Evolutionary conservation across 2,329 filamentous ascomycete genomes (phyloP), one percentile per base, ranked within the genome.

Genomic region (Penicillium paneum): DNA sequence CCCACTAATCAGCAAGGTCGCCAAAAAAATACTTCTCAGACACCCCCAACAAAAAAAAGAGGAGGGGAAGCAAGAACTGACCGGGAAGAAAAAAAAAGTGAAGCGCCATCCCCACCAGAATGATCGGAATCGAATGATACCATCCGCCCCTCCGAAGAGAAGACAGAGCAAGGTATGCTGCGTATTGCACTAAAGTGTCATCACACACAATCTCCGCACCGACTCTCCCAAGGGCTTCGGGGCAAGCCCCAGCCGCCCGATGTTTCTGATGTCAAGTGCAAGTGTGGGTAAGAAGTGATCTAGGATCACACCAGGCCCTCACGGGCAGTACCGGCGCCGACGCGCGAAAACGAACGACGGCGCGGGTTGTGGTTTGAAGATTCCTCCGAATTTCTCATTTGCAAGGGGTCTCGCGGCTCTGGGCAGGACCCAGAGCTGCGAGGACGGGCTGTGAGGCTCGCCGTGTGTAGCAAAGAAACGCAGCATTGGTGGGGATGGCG

Each of bases 351-450:
- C 65, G 63, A 63, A 49, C 51, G 64, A 67, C 68, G 70, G 71
- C 69, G 73, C 70, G 71, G 76, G 75, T 74, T 77, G 53, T 59
- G 58, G 70, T 51, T 73, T 91, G 89, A 90, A 92, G 89, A 92
- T 86, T 94, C 89, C 90, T 94, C 90, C 90, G 90, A 94, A 93
- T 94, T 94, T 94, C 90, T 91, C 90, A 92, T 91, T 91, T 92
- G 90, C 90, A 78, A 75, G 60, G 56, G 43, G 35, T 62, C 54
- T 64, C 59, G 40, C 38, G 10, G 57, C 54, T 36, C 38, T 44
- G 51, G 46, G 56, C 24, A 5, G 13, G 42, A 49, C 52, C 56
- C 58, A 53, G 54, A 32, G 15, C 31, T 31, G 15, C 36, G 62
- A 64, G 63, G 67, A 71, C 68, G 56, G 57, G 59, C 55, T 15